These are phyloP conservation scores for Echeveria elegans DNA, from an alignment of 164 flowering plant species.

Conservation along the genomic window DNA sequence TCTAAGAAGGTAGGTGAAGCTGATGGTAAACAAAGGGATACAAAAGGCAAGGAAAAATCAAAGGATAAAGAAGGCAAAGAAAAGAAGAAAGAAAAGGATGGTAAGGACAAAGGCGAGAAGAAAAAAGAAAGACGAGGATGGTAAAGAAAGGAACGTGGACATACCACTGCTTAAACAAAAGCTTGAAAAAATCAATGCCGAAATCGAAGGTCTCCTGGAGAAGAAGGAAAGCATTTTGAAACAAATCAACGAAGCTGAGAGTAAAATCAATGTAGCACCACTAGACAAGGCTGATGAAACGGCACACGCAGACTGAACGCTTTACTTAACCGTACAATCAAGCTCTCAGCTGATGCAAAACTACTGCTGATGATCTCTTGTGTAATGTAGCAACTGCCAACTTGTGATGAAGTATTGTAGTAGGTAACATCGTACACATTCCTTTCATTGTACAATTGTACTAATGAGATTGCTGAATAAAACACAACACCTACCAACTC, in stretches of 20 bases:
- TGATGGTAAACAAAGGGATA: not conserved
- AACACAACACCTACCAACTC: not conserved
- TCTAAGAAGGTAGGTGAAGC: not conserved
- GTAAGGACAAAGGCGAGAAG: not conserved
- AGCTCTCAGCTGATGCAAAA: too few species aligned
- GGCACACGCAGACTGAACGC: too few species aligned
- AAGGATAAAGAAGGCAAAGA: not conserved
- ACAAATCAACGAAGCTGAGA: not conserved
- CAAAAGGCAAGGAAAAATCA: not conserved
- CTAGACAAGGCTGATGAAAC: not conserved
- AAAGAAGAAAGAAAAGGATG: not conserved
- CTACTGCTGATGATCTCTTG: too few species aligned
- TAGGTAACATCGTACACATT: too few species aligned
- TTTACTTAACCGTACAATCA: too few species aligned
- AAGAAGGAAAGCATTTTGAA: constrained; percentile 3
- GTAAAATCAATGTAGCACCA: not conserved
- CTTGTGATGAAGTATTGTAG: not conserved
- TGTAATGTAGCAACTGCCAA: too few species aligned
- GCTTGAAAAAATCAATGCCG: constrained; percentile 3
- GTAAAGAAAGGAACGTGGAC: constrained; percentile 7
- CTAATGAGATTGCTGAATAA: too few species aligned
- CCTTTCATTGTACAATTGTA: too few species aligned
- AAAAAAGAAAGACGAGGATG: not conserved
- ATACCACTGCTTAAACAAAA: not conserved
- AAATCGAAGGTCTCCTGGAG: not conserved